Evolutionary conservation across 2,329 filamentous ascomycete species (phyloP), one percentile per base, ranked within the genome.

Genomic region (Periglandula ipomoeae): DNA sequence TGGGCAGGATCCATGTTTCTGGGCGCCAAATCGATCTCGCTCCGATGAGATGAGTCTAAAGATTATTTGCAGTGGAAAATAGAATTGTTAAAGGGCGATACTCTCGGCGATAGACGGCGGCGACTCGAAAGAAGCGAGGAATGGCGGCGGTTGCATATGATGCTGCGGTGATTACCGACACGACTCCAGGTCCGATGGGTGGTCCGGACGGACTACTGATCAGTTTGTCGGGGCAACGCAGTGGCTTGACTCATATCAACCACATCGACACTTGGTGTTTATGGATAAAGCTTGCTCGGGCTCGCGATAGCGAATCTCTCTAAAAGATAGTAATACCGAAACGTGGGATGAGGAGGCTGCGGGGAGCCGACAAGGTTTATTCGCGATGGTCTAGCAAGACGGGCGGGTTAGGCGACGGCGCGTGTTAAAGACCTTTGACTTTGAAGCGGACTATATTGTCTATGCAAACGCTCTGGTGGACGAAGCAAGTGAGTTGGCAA

Each of bases 1-100:
- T 75, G 72, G 53, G 74, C 70, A 55, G 76, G 71, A 62, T 84
- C 77, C 80, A 84, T 84, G 52, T 56, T 27, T 32, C 26, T 3
- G 20, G 43, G 44, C 17, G 42, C 46, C 38, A 17, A 37, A n/a
- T 19, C 17, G 7, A n/a, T 22, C 17, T 26, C 46, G 35, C 15
- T 26, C 26, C 15, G 19, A 40, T n/a, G 11, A 11, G n/a, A 19
- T 7, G 15, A 5, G 11, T 10, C 30, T 32, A 19, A 20, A 30
- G 32, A 19, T 32, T 37, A 15, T n/a, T 13, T 15, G 27, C 10
- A 20, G 11, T 11, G 37, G 23, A 17, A 13, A 3, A 23, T 7
- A 20, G 13, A 24, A 47, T 27, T 23, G 24, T 17, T 23, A 3
- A 32, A 20, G 26, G n/a, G 17, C 22, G 37, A 32, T 17, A 30